These are phyloP conservation scores for Torrubiella hemipterigena DNA, from an alignment of 2,329 filamentous ascomycete genomes.

Conservation along the genomic window DNA sequence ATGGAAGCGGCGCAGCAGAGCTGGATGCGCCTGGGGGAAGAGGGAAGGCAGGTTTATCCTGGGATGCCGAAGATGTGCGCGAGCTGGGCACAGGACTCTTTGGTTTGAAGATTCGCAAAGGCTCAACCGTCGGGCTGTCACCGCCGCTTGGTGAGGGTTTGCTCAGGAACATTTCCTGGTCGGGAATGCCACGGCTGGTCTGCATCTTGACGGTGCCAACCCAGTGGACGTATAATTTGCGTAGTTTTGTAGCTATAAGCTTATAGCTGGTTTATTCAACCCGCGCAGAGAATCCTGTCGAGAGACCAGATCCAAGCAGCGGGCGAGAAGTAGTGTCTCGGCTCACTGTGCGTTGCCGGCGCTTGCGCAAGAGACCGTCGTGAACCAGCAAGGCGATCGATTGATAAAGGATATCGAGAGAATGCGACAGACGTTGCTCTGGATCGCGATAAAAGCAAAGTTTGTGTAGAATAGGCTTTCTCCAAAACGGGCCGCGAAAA, in stretches of 20 bases:
- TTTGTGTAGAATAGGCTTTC: neutral
- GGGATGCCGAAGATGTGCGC: constrained; percentile 18
- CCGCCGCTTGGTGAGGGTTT: constrained; percentile 37
- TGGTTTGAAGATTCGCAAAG: constrained; percentile 74
- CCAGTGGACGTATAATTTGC: no score
- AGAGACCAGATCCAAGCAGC: no score
- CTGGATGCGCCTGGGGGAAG: constrained; percentile 58
- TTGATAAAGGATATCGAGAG: no score
- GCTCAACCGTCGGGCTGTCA: constrained; percentile 71
- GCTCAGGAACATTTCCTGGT: constrained; percentile 75
- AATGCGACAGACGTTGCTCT: no score
- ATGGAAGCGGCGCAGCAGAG: constrained; percentile 55
- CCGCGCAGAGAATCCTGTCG: no score
- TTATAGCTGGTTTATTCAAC: no score
- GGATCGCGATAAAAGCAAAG: no score
- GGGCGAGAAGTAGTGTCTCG: no score
- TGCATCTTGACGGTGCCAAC: constrained; percentile 31
- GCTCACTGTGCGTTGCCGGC: no score
- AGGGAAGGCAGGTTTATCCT: constrained; percentile 48
- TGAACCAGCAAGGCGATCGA: no score
- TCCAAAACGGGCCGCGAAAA: neutral
- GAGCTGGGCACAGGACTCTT: constrained; percentile 48
- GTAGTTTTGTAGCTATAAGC: no score
- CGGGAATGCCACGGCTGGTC: constrained; percentile 51
- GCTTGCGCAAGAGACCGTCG: no score